These are phyloP conservation scores for Fraxinus floribunda DNA, from an alignment of 305 asterid species.

Conservation along the genomic window DNA sequence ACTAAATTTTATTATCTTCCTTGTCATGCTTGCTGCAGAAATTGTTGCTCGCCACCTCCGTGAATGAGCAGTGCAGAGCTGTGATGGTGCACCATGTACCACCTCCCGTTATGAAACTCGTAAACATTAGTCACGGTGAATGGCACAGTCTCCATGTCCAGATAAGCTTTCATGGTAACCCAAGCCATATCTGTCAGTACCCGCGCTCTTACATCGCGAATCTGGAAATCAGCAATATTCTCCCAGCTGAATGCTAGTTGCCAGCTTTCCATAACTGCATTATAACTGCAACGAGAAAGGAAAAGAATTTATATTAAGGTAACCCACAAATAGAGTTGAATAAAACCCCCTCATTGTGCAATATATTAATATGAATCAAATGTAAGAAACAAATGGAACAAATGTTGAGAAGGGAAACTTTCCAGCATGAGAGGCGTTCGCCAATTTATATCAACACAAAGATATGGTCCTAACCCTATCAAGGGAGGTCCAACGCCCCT, in stretches of 20 bases:
- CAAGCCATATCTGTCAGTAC: conserved; percentile 77
- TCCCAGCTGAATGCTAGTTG: conserved; percentile 83
- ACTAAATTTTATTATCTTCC: not conserved
- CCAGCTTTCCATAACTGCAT: conserved; percentile 91
- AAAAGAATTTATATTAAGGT: conserved; percentile 19
- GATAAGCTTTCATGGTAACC: conserved; percentile 89
- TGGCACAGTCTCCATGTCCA: conserved; percentile 54
- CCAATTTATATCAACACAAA: not conserved
- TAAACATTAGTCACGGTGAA: conserved; percentile 63
- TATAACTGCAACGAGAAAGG: conserved; percentile 44
- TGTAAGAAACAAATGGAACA: not conserved
- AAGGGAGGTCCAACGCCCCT: not conserved
- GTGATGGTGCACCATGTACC: conserved; percentile 99
- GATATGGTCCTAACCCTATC: not conserved
- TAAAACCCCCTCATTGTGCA: not conserved
- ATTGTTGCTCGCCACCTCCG: conserved; percentile 54
- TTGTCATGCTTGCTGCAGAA: conserved; percentile 32
- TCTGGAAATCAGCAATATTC: conserved; percentile 65
- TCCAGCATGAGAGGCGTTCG: not conserved
- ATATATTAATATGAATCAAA: not conserved
- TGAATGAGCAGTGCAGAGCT: conserved; percentile 57
- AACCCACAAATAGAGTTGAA: not conserved
- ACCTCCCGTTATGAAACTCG: conserved; percentile 77
- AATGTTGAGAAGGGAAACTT: not conserved
- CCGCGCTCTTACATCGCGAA: conserved; percentile 76